A percentile compares a stretch with the other conserved stretches of the same genome.
Evolutionary conservation across 1,284 basidiomycete species (phyloP).

Genomic region (Malassezia arunalokei): DNA sequence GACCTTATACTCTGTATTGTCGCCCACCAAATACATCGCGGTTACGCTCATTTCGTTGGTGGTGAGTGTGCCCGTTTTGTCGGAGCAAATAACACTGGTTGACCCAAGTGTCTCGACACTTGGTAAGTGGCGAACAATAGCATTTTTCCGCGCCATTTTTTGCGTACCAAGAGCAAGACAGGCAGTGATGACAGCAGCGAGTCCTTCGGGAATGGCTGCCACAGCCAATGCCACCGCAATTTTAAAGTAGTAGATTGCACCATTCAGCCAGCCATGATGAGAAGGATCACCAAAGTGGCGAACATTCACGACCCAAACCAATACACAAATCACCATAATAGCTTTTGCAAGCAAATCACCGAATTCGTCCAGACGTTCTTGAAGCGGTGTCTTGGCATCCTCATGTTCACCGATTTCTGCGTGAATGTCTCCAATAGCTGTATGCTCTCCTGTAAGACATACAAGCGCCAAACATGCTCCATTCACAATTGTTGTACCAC

Average conservation of each 20-base stretch:
- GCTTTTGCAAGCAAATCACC: slow-evolving; percentile 43
- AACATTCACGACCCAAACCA: slow-evolving; percentile 45
- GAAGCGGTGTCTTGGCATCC: slow-evolving; percentile 42
- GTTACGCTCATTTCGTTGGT: slow-evolving; percentile 46
- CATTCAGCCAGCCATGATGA: slow-evolving; percentile 40
- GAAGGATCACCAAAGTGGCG: slow-evolving; percentile 44
- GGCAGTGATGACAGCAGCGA: slow-evolving; percentile 45
- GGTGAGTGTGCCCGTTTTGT: slow-evolving; percentile 46
- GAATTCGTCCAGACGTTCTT: slow-evolving; percentile 45
- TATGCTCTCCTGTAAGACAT: slow-evolving; percentile 32
- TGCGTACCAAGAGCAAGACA: slow-evolving; percentile 44
- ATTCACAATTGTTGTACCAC: slow-evolving; percentile 39
- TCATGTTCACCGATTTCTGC: slow-evolving; percentile 38
- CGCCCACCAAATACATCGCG: slow-evolving; percentile 16
- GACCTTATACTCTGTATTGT: slow-evolving; percentile 29
- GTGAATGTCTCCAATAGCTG: slow-evolving; percentile 44
- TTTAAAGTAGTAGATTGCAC: slow-evolving; percentile 46
- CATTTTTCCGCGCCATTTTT: slow-evolving; percentile 45
- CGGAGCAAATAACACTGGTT: slow-evolving; percentile 45
- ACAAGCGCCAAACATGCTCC: slow-evolving; percentile 38
- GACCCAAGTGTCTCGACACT: slow-evolving; percentile 44
- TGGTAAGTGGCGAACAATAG: slow-evolving; percentile 43
- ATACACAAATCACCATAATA: slow-evolving; percentile 43
- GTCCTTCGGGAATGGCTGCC: slow-evolving; percentile 44
- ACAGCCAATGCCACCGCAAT: slow-evolving; percentile 46